Conservation (phyloP, 192 early-diverging fungal genomes). For the Phycomyces nitens region DNA sequence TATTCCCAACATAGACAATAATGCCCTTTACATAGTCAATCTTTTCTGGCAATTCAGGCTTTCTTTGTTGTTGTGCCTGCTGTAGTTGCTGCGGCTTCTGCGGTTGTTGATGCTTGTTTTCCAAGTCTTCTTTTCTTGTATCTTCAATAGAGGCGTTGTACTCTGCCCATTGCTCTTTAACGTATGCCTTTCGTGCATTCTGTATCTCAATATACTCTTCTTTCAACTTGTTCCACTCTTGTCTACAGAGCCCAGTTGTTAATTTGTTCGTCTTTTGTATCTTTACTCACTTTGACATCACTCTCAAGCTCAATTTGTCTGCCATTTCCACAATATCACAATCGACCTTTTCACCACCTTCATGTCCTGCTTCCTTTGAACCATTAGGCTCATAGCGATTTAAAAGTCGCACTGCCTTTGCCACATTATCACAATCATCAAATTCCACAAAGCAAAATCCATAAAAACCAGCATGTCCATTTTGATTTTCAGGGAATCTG, state of each 20-base stretch:
- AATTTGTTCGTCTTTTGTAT: not conserved
- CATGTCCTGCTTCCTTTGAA: not conserved
- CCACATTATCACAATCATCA: conserved; percentile 5
- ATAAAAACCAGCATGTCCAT: not conserved
- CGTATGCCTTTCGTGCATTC: not conserved
- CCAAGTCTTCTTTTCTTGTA: too few species aligned
- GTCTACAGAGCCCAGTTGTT: not conserved
- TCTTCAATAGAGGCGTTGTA: not conserved
- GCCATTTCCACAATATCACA: not conserved
- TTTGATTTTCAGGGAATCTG: conserved; percentile 11
- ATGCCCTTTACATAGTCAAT: conserved; percentile 1
- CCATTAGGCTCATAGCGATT: not conserved
- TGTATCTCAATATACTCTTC: conserved; percentile 11
- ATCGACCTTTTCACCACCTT: not conserved
- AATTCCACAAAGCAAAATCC: conserved; percentile 35
- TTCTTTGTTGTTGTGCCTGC: not conserved
- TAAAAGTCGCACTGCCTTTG: conserved; percentile 14
- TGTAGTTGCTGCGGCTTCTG: not conserved
- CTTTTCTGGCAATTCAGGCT: not conserved
- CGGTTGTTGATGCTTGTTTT: not conserved
- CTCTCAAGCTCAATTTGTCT: conserved; percentile 3
- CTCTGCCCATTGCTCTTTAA: conserved; percentile 2
- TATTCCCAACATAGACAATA: conserved; percentile 6
- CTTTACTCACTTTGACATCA: conserved; percentile 33
- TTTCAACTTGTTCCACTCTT: conserved; percentile 2